Evolutionary conservation across 352 stramenopile species (phyloP).

Genomic region (Phytophthora macrochlamydospora): DNA sequence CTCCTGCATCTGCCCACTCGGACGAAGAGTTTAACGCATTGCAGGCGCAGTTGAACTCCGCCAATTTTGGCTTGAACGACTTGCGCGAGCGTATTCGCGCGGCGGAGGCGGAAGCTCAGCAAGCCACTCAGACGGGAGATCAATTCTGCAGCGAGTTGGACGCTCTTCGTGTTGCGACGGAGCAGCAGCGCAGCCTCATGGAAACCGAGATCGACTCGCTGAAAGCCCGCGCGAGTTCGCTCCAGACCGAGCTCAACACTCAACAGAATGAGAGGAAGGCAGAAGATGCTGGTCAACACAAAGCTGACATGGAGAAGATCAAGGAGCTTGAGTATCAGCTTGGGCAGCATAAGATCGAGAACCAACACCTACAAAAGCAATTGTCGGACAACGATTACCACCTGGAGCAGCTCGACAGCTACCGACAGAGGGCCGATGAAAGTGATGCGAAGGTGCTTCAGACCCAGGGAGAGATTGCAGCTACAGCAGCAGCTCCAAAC

Average conservation of each 20-base stretch:
- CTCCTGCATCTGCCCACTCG: slow-evolving; percentile 13
- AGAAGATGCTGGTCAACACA: slow-evolving; percentile 18
- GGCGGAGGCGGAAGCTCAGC: slow-evolving; percentile 34
- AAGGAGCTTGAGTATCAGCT: slow-evolving; percentile 56
- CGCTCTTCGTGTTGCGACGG: slow-evolving; percentile 32
- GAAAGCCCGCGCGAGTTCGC: slow-evolving; percentile 37
- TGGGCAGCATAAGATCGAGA: slow-evolving; percentile 79
- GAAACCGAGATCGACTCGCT: slow-evolving; percentile 46
- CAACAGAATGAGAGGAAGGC: slow-evolving; percentile 44
- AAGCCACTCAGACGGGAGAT: slow-evolving; percentile 30
- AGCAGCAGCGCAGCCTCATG: slow-evolving; percentile 45
- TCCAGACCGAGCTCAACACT: slow-evolving; percentile 34
- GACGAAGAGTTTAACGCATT: slow-evolving; percentile 47
- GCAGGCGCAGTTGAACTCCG: slow-evolving; percentile 39
- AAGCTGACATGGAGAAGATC: slow-evolving; percentile 26
- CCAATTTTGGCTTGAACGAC: slow-evolving; percentile 37
- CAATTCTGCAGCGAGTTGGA: slow-evolving; percentile 41
- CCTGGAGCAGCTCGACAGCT: slow-evolving; percentile 60
- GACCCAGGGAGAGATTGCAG: slow-evolving; percentile 34
- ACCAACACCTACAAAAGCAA: slow-evolving; percentile 73
- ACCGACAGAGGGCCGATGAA: slow-evolving; percentile 51
- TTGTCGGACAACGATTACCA: slow-evolving; percentile 70
- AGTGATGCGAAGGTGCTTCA: slow-evolving; percentile 46
- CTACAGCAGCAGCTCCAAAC: slow-evolving; percentile 32
- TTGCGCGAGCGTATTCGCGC: slow-evolving; percentile 41